Evolutionary conservation across 2,329 filamentous ascomycete genomes (phyloP).

Genomic region (Fusarium circinatum): DNA sequence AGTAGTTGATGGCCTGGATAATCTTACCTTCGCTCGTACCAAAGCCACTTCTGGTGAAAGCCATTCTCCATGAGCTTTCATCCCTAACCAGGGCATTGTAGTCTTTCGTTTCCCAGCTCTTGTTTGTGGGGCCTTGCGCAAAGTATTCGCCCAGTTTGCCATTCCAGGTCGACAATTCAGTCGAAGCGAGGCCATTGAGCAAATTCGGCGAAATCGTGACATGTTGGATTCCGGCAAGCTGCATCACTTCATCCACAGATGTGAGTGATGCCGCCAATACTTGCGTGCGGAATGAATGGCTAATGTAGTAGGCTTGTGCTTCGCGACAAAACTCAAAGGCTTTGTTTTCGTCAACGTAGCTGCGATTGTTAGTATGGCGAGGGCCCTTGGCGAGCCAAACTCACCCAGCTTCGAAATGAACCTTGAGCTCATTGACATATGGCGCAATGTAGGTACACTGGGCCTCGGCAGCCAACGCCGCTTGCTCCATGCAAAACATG

Average conservation of each 20-base stretch:
- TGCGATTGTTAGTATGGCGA: slow-evolving; percentile 35
- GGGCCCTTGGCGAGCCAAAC: slow-evolving; percentile 9
- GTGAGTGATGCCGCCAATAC: slow-evolving; percentile 68
- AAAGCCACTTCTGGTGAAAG: slow-evolving; percentile 59
- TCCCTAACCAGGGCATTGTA: slow-evolving; percentile 47
- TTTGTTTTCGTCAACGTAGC: slow-evolving; percentile 60
- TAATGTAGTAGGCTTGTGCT: slow-evolving; percentile 63
- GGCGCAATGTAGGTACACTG: slow-evolving; percentile 72
- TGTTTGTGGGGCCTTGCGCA: slow-evolving; percentile 44
- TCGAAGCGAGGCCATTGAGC: slow-evolving; percentile 57
- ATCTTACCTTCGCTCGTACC: slow-evolving; percentile 63
- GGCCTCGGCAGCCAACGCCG: slow-evolving; percentile 65
- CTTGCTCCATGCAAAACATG: slow-evolving; percentile 71
- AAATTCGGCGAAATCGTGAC: slow-evolving; percentile 68
- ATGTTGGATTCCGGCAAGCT: slow-evolving; percentile 65
- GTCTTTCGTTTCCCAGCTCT: slow-evolving; percentile 39
- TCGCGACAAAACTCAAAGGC: slow-evolving; percentile 61
- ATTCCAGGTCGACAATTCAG: slow-evolving; percentile 46
- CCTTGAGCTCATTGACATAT: slow-evolving; percentile 72
- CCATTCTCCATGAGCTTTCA: slow-evolving; percentile 60
- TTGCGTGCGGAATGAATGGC: slow-evolving; percentile 54
- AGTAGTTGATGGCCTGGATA: slow-evolving; percentile 66
- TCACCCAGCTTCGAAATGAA: slow-evolving; percentile 65
- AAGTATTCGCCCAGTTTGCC: slow-evolving; percentile 47
- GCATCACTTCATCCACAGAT: slow-evolving; percentile 66